phyloP scores from a whole-genome alignment of 2,329 filamentous ascomycete genomes.

The Teratosphaeria viscida region DNA sequence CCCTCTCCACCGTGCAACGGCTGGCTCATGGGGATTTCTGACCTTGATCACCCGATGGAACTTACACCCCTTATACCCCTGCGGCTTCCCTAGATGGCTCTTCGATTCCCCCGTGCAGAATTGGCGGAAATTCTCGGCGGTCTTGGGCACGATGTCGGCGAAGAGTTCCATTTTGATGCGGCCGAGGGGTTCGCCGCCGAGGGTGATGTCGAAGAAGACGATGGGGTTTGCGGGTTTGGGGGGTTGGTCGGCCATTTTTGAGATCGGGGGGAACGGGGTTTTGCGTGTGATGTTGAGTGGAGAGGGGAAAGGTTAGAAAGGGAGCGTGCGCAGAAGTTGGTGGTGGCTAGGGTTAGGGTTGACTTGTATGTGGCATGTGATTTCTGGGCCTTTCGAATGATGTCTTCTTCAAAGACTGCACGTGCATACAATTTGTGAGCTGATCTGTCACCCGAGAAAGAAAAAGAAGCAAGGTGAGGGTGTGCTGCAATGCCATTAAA shows the following conservation, averaged over 20 bases:
- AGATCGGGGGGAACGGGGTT: not conserved
- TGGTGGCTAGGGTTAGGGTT: not conserved
- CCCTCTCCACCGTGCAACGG: too few relatives aligned
- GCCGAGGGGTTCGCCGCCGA: slow-evolving; percentile 77
- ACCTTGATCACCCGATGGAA: slow-evolving; percentile 84
- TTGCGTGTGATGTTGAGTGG: not conserved
- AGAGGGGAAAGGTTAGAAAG: not conserved
- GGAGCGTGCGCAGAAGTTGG: not conserved
- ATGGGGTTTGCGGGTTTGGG: slow-evolving; percentile 31
- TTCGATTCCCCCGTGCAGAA: slow-evolving; percentile 87
- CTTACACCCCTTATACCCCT: slow-evolving; percentile 89
- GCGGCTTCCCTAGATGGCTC: slow-evolving; percentile 62
- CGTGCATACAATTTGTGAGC: not conserved
- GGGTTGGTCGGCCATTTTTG: not conserved
- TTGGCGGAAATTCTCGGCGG: slow-evolving; percentile 86
- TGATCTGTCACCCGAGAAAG: not conserved
- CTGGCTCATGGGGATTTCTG: too few relatives aligned
- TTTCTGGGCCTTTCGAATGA: not conserved
- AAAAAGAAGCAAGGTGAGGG: not conserved
- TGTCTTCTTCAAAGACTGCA: not conserved
- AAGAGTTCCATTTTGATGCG: slow-evolving; percentile 88
- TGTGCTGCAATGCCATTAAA: not conserved
- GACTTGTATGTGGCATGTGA: not conserved
- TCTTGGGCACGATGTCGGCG: slow-evolving; percentile 63
- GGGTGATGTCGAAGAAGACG: slow-evolving; percentile 68